Evolutionary conservation across 2,329 filamentous ascomycete species (phyloP), one percentile per base, ranked within the genome.

Genomic region (Venturiaceae sp.): DNA sequence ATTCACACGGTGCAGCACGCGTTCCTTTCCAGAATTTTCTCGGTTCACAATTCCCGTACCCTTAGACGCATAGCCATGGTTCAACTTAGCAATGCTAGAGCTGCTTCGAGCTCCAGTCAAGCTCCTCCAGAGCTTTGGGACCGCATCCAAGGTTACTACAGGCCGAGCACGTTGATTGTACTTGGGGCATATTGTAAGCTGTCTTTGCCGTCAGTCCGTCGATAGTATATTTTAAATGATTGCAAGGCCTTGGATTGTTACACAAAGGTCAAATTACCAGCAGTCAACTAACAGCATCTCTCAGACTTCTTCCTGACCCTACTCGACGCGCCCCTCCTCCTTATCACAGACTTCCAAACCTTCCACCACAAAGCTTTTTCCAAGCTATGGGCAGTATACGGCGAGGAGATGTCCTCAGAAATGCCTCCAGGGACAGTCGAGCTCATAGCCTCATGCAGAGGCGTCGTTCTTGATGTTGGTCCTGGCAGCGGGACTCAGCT

Each of bases 401-500:
- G 71, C 60, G 64, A 65, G 57, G 65, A 61, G 36, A 71, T 73
- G 69, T 72, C 71, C 1, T 58, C 61, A 16, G 67, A 70, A 32
- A 71, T 73, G 68, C 67, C 71, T 11, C 67, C 66, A n/a, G 64
- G 64, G 5, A 61, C 66, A 8, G 62, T 62, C 26, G 57, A 63
- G 8, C 66, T 73, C 7, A 63, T 73, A 6, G 52, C 55, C 3
- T 56, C 62, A 21, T 68, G 66, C 59, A 62, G 62, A 52, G 71
- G 71, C 33, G 58, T 69, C 1, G 63, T 74, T 44, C 69, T 74
- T n/a, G 71, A 74, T 59, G 64, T 73, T 36, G 71, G 71, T 11
- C 80, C 81, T 0, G 81, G 81, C 4, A 77, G 72, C 32, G 81
- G 81, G 33, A 72, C 76, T 14, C 75, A 81, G 58, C 71, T 82